These are phyloP conservation scores for Strobilomyces confusus DNA, from an alignment of 768 basidiomycete species.

Conservation along the genomic window DNA sequence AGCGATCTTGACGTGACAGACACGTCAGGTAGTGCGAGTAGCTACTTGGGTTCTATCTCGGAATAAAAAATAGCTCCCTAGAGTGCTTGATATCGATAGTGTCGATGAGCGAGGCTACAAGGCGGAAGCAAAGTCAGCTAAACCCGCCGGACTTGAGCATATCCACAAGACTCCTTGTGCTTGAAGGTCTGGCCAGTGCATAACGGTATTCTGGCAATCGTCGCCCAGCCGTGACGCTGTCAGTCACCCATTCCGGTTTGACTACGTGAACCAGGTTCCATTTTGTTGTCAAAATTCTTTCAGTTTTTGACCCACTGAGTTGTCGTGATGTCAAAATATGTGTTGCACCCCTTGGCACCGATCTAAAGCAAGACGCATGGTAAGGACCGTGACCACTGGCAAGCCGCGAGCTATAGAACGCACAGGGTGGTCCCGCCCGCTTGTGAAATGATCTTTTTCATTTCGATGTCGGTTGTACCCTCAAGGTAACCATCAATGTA, in stretches of 20 bases:
- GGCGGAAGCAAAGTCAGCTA: neutral
- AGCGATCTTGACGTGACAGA: constrained; percentile 44
- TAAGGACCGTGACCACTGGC: neutral
- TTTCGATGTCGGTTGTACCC: constrained; percentile 74
- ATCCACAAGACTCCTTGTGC: constrained; percentile 35
- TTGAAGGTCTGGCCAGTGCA: constrained; percentile 40
- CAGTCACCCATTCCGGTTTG: constrained; percentile 70
- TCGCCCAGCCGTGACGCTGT: constrained; percentile 60
- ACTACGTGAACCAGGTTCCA: constrained; percentile 57
- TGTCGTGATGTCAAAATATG: constrained; percentile 76
- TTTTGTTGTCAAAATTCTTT: constrained; percentile 55
- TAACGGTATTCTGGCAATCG: constrained; percentile 61
- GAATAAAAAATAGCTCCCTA: constrained; percentile 13
- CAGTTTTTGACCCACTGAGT: constrained; percentile 68
- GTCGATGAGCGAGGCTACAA: neutral
- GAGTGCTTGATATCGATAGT: constrained; percentile 7
- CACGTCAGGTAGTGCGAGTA: constrained; percentile 48
- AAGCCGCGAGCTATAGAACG: constrained; percentile 15
- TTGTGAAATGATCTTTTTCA: constrained; percentile 61
- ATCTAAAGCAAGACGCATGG: constrained; percentile 33
- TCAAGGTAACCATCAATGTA: constrained; percentile 70
- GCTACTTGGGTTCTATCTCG: constrained; percentile 35
- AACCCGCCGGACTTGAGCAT: constrained; percentile 32
- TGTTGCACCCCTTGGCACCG: constrained; percentile 58
- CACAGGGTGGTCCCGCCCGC: constrained; percentile 70